These are phyloP conservation scores for Starmera quercuum DNA, from an alignment of 805 yeast genomes.

Conservation along the genomic window DNA sequence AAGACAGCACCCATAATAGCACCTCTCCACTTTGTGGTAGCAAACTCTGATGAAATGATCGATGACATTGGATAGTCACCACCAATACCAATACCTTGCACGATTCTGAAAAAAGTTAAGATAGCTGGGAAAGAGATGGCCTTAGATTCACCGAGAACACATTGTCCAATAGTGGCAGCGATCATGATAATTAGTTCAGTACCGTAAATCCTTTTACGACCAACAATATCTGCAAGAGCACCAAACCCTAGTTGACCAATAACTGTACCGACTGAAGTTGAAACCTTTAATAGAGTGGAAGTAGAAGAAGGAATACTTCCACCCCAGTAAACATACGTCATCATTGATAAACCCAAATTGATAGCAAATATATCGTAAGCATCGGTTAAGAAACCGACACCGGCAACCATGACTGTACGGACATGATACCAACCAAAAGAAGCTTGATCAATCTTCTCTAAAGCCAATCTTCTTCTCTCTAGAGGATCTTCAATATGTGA, in stretches of 20 bases:
- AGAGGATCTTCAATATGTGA: slow-evolving; percentile 79
- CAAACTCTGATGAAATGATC: slow-evolving; percentile 86
- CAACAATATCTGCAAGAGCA: slow-evolving; percentile 68
- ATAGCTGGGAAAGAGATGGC: slow-evolving; percentile 70
- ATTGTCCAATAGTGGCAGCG: slow-evolving; percentile 69
- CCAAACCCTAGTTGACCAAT: slow-evolving; percentile 88
- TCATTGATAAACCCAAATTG: slow-evolving; percentile 73
- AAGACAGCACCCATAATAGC: slow-evolving; percentile 95
- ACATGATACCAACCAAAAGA: slow-evolving; percentile 77
- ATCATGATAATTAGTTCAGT: slow-evolving; percentile 80
- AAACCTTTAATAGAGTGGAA: slow-evolving; percentile 69
- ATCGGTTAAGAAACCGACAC: slow-evolving; percentile 92
- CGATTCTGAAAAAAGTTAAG: slow-evolving; percentile 68
- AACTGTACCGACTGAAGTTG: slow-evolving; percentile 91
- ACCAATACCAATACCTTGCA: slow-evolving; percentile 95
- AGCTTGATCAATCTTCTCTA: slow-evolving; percentile 77
- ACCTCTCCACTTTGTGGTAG: slow-evolving; percentile 97
- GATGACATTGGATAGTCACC: slow-evolving; percentile 95
- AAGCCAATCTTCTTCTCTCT: slow-evolving; percentile 80
- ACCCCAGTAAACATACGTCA: slow-evolving; percentile 69
- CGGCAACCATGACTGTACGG: slow-evolving; percentile 77
- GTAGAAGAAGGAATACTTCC: slow-evolving; percentile 62
- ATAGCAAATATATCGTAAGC: slow-evolving; percentile 91
- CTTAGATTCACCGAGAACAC: slow-evolving; percentile 62
- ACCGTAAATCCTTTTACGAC: slow-evolving; percentile 87